Evolutionary conservation across 306 rosid species (phyloP).

Genomic region (Trifolium repens): DNA sequence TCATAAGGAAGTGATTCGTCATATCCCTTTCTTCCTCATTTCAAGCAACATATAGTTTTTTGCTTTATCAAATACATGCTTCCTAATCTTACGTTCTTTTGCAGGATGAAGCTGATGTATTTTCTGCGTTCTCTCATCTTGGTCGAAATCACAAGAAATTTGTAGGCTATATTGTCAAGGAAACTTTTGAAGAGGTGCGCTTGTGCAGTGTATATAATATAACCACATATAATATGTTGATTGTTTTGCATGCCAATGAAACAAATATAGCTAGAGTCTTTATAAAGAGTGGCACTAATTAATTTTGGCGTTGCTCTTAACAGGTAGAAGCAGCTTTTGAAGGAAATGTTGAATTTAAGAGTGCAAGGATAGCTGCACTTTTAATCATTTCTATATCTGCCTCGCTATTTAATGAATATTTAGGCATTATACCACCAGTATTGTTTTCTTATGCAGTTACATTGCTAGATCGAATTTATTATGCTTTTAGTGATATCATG

Average conservation of each 20-base stretch:
- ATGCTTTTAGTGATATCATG: slow-evolving; percentile 71
- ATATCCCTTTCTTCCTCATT: neutral
- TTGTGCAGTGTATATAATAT: slow-evolving; percentile 37
- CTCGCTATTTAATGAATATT: slow-evolving; percentile 51
- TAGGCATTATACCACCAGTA: slow-evolving; percentile 57
- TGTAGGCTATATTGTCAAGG: slow-evolving; percentile 52
- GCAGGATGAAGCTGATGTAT: slow-evolving; percentile 85
- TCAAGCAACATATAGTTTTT: slow-evolving; percentile 10
- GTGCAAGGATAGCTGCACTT: slow-evolving; percentile 60
- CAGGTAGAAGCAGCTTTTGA: slow-evolving; percentile 75
- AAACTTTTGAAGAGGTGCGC: slow-evolving; percentile 64
- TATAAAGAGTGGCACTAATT: slow-evolving; percentile 32
- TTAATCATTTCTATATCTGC: slow-evolving; percentile 76
- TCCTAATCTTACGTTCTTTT: slow-evolving; percentile 12
- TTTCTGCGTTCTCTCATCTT: slow-evolving; percentile 70
- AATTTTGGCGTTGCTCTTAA: slow-evolving; percentile 29
- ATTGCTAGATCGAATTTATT: slow-evolving; percentile 70
- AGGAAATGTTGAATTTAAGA: slow-evolving; percentile 63
- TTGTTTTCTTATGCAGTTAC: slow-evolving; percentile 82
- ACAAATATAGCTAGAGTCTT: slow-evolving; percentile 18
- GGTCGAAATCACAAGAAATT: slow-evolving; percentile 77
- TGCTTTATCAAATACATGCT: slow-evolving; percentile 24
- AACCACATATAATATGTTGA: slow-evolving; percentile 13
- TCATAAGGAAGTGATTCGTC: neutral
- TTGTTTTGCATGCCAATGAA: slow-evolving; percentile 22